Evolutionary conservation across 1,139 yeast genomes (phyloP).

Genomic region (Hyphopichia pseudoburtonii): DNA sequence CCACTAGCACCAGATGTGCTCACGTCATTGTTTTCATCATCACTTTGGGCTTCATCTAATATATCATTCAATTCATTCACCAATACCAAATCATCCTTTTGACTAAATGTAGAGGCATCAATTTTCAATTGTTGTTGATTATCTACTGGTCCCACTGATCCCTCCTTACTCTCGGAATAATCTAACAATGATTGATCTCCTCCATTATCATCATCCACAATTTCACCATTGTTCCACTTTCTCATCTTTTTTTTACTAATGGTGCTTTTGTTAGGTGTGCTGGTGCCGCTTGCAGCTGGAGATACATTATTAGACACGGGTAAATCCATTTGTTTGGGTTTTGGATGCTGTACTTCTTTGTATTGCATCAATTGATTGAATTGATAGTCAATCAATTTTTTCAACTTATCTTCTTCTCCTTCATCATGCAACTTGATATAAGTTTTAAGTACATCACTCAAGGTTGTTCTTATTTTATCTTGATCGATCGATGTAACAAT

Average conservation of each 20-base stretch:
- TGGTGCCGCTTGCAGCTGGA: slow-evolving; percentile 11
- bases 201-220: slow-evolving; percentile 26
- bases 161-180: slow-evolving; percentile 28
- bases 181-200: slow-evolving; percentile 30
- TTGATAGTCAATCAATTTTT: slow-evolving; percentile 40
- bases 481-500: slow-evolving; percentile 41
- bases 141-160: slow-evolving; percentile 47
- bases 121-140: slow-evolving; percentile 18
- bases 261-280: slow-evolving; percentile 14
- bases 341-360: slow-evolving; percentile 17
- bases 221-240: slow-evolving; percentile 45
- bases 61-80: slow-evolving; percentile 46
- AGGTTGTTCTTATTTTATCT: slow-evolving; percentile 36
- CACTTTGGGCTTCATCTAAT: slow-evolving; percentile 33
- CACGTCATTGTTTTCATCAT: slow-evolving; percentile 16
- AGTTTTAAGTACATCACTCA: slow-evolving; percentile 36
- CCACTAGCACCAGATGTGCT: slow-evolving; percentile 5
- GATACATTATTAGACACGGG: slow-evolving; percentile 4
- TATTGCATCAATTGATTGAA: slow-evolving; percentile 38
- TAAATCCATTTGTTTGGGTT: slow-evolving; percentile 7
- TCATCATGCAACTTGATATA: slow-evolving; percentile 30
- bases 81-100: slow-evolving; percentile 42
- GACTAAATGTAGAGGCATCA: slow-evolving; percentile 35
- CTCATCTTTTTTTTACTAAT: slow-evolving; percentile 37
- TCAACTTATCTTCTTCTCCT: slow-evolving; percentile 28